phyloP scores from a whole-genome alignment of 73 alveolate genomes.

The Paramecium caudatum region DNA sequence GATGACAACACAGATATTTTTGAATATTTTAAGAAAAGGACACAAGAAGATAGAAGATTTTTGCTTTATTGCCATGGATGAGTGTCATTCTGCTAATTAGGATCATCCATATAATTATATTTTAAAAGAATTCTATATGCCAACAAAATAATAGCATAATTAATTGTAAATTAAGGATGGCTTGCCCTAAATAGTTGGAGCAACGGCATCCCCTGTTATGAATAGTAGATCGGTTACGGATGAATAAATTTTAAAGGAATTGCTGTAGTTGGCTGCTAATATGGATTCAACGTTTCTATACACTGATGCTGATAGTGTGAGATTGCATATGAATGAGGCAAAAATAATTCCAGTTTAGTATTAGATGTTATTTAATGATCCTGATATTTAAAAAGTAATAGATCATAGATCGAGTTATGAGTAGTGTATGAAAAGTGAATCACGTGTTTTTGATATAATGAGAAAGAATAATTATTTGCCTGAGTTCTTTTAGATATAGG shows the following conservation, averaged over 20 bases:
- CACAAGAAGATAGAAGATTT: background rate
- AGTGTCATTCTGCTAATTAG: constrained; percentile 39
- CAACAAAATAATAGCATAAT: background rate
- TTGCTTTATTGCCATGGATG: constrained; percentile 29
- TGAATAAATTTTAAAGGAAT: background rate
- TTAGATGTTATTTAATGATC: background rate
- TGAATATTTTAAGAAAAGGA: constrained; percentile 44
- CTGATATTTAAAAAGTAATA: constrained; percentile 1
- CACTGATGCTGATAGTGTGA: background rate
- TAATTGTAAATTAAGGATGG: background rate
- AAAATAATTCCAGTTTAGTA: background rate
- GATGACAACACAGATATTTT: constrained; percentile 26
- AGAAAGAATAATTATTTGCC: background rate
- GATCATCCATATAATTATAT: constrained; percentile 52
- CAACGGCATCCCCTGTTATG: constrained; percentile 66
- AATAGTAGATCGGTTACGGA: background rate
- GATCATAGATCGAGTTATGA: background rate
- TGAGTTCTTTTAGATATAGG: background rate
- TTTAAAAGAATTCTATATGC: constrained; percentile 21
- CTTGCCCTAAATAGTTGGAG: constrained; percentile 29
- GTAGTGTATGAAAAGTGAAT: background rate
- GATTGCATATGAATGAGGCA: constrained; percentile 21
- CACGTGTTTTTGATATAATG: background rate
- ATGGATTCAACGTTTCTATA: background rate
- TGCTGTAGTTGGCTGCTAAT: constrained; percentile 1